A percentile compares a stretch with the other conserved stretches of the same genome.
Conservation (phyloP, 129 eudicot genomes). For the Scalesia atractyloides region DNA sequence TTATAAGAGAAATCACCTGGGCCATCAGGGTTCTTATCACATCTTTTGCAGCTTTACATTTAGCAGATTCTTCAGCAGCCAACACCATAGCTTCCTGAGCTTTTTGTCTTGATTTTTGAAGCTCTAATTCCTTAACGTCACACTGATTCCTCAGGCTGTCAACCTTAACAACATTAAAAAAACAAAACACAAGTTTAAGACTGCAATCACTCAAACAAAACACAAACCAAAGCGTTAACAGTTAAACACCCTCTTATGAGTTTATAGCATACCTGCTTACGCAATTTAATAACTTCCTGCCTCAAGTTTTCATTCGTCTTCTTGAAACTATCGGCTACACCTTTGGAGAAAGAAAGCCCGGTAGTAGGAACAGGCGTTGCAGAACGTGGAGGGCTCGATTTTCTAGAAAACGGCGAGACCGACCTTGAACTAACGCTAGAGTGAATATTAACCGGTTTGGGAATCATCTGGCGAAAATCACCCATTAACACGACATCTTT, state of each 20-base stretch:
- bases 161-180: slow-evolving; percentile 47
- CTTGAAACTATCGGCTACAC: slow-evolving; percentile 78
- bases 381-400: slow-evolving; percentile 89
- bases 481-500: slow-evolving; percentile 68
- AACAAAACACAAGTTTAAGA: background rate
- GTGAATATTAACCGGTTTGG: slow-evolving; percentile 56
- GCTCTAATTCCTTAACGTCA: slow-evolving; percentile 79
- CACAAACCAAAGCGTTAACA: background rate
- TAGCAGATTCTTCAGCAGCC: slow-evolving; percentile 83
- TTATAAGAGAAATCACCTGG: slow-evolving; percentile 49
- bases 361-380: slow-evolving; percentile 97
- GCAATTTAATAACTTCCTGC: slow-evolving; percentile 80
- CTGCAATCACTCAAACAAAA: background rate
- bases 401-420: slow-evolving; percentile 89
- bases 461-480: slow-evolving; percentile 61
- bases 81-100: slow-evolving; percentile 73
- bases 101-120: slow-evolving; percentile 68
- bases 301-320: slow-evolving; percentile 86
- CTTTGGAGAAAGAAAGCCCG: slow-evolving; percentile 85
- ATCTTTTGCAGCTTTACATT: slow-evolving; percentile 97
- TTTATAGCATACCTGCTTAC: slow-evolving; percentile 57
- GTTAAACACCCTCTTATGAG: background rate
- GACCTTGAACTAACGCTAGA: slow-evolving; percentile 76
- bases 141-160: slow-evolving; percentile 63
- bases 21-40: slow-evolving; percentile 82